Evolutionary conservation across 2,329 filamentous ascomycete species (phyloP), one percentile per base, ranked within the genome.

Genomic region (Stachybotrys elegans): DNA sequence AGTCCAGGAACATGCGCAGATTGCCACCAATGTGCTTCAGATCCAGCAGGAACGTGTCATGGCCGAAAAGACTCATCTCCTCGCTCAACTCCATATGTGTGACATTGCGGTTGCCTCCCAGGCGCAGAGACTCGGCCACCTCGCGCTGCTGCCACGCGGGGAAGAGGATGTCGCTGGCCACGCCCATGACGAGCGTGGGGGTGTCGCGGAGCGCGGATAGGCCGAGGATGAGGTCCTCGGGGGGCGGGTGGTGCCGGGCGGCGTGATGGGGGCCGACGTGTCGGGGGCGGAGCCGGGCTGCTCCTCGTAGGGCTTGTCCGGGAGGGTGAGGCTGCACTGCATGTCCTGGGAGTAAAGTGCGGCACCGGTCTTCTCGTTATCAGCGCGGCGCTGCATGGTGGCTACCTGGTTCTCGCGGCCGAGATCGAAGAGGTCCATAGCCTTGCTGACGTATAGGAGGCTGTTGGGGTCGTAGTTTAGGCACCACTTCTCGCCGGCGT

Each of bases 141-240:
- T 98, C 93, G 43, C 88, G 81, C 70, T 98, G 93, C 70, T 98
- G 93, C 92, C 93, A 98, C 0, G 93, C 90, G 0, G 93, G 93
- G 68, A 98, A 98, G 27, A 98, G 70, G 40, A 96, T 97, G 61
- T 98, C 93, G 56, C 89, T 96, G 0, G 89, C 88, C 4, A 97
- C 93, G 25, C 93, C 93, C 71, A 98, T 84, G 11, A 98, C 88
- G 19, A 98, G 74, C 1, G 88, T 85, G 0, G 89, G 88, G 40
- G 84, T 92, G 48, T 91, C 76, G 43, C 83, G 80, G 43, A 97
- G 66, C 0, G 80, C 69, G 4, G 78, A 69, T 17, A 98, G 70
- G 0, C 93, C 93, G 0, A 73, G 72, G 27, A 97, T 77, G 1
- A 98, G 72, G 62, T 98, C 93, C 41, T 78, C 73, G 0, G 92